Evolutionary conservation across 179 eudicot genomes (phyloP), one percentile per base, ranked within the genome.

Genomic region (Pouteria campechiana): DNA sequence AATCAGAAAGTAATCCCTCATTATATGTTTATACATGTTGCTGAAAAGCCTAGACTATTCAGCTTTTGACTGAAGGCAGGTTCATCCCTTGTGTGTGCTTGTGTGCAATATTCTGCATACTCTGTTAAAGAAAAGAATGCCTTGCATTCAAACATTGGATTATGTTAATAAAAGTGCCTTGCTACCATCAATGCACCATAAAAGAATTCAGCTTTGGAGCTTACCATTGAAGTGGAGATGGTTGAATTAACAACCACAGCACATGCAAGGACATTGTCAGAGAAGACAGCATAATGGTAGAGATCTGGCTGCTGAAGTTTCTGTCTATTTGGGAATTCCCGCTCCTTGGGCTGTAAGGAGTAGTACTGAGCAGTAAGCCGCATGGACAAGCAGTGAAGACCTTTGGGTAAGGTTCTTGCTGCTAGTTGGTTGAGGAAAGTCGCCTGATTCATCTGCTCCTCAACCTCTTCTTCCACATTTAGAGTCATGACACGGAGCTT

Each of bases 181-280:
- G n/a, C n/a, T n/a, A n/a, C n/a, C n/a, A n/a, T n/a, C n/a, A n/a
- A n/a, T n/a, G 4, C 16, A 3, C 0, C 7, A 32, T 8, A 30
- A 17, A 7, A 31, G 38, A 27, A 42, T 31, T 17, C 25, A n/a
- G n/a, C n/a, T n/a, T n/a, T n/a, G n/a, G n/a, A n/a, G n/a, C 16
- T 6, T 36, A 88, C 97, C 93, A 83, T 84, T 25, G 94, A 92
- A 67, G 83, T 75, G 61, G 41, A 20, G 46, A 88, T 53, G 34
- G 94, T 67, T 25, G 97, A 88, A 63, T 83, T 88, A 50, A 88
- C 97, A 34, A 88, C 97, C 7, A 88, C 97, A 5, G 94, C 77
- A 40, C 94, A 88, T 44, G 97, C 97, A 44, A 88, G 65, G 23
- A 83, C 94, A 63, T 88, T 88, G 52, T 83, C 97, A 40, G 97